Evolutionary conservation across 768 basidiomycete genomes (phyloP), one percentile per base, ranked within the genome.

Genomic region (Mrakia frigida): DNA sequence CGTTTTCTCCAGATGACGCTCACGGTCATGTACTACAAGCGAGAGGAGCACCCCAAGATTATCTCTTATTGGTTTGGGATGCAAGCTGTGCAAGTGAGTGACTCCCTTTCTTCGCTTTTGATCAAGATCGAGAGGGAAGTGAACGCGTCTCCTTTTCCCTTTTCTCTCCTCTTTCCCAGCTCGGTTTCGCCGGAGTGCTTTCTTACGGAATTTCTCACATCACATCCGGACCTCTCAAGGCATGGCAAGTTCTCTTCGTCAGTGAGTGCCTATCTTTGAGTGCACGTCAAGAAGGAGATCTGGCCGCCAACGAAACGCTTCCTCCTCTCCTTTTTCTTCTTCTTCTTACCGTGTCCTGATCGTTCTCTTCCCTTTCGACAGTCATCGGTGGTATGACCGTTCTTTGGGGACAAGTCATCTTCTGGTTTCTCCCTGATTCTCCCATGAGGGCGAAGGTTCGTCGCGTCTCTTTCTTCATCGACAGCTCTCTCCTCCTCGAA

Each of bases 11-110:
- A 56, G 56, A 85, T 87, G 37, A 86, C 83, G 73, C 79, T 87
- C 82, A 86, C 87, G 13, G 85, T 86, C 50, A 87, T 87, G 87
- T 87, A 86, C 84, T 87, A 87, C 78, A 86, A 84, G 14, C 84
- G 87, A 37, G 85, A 85, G 25, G 87, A 87, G 78, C 87, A 87
- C 76, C 86, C 85, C 14, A 82, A 79, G 1, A 80, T 80, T 75
- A 79, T 81, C 37, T 78, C 78, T 35, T 33, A 35, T 10, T 63
- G 61, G 80, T 80, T 80, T 31, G 79, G 79, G 33, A 78, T 79
- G 74, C 79, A 80, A 71, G 79, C 80, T 35, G 77, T 79, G 6
- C 79, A 79, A 14, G 79, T 78, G 1, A 28, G 37, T 71, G 52
- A 75, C 41, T 31, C 9, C 31, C 14, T 10, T 28, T 43, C 52